Conservation (phyloP, 306 rosid genomes). For the Leucaena leucocephala region DNA sequence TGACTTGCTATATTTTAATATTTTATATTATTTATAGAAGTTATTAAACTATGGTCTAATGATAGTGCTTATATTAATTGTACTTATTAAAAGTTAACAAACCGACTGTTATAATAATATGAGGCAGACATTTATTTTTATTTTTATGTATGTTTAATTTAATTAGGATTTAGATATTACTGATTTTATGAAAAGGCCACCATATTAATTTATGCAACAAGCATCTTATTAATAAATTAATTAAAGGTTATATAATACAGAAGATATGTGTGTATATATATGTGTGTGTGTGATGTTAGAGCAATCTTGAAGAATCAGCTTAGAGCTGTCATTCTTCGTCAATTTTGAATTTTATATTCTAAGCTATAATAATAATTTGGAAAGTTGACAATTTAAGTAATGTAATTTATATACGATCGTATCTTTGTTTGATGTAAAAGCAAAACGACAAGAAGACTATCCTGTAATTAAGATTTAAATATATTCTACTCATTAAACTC, state of each 20-base stretch:
- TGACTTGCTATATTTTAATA: too few species aligned
- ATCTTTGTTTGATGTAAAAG: slow-evolving; percentile 35
- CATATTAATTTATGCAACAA: slow-evolving; percentile 14
- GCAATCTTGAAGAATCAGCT: slow-evolving; percentile 40
- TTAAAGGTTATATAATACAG: neutral
- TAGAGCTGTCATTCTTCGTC: slow-evolving; percentile 42
- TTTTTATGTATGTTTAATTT: too few species aligned
- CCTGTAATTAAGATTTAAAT: too few species aligned
- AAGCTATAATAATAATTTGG: neutral
- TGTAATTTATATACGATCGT: slow-evolving; percentile 9
- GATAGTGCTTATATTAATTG: too few species aligned
- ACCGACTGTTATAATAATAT: too few species aligned
- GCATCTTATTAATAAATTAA: slow-evolving; percentile 17
- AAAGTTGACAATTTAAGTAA: slow-evolving; percentile 36
- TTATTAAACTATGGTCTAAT: too few species aligned
- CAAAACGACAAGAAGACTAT: slow-evolving; percentile 25
- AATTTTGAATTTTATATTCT: slow-evolving; percentile 26
- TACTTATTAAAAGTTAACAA: too few species aligned
- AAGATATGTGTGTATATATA: too few species aligned
- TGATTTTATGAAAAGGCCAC: slow-evolving; percentile 14
- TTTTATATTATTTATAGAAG: too few species aligned
- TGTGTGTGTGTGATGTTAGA: slow-evolving; percentile 30
- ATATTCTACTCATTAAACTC: too few species aligned
- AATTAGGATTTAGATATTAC: too few species aligned
- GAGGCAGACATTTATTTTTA: too few species aligned